Conservation (phyloP, 345 rosid genomes). For the Arabis alpina region DNA sequence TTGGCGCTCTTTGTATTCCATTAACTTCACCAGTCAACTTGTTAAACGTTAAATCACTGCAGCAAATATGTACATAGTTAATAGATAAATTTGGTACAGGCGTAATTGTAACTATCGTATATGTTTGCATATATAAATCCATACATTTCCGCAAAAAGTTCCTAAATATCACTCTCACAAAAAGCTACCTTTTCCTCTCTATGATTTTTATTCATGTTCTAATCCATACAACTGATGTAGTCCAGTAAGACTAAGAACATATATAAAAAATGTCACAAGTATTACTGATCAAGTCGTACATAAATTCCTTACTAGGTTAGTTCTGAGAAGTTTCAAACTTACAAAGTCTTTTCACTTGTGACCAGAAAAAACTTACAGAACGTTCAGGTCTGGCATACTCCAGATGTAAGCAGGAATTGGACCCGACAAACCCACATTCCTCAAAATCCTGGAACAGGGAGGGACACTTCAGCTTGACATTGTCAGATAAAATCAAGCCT, state of each 20-base stretch:
- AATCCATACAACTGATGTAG: too few species aligned
- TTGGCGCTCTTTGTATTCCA: not conserved
- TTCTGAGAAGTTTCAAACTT: not conserved
- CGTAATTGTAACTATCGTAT: not conserved
- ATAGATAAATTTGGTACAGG: too few species aligned
- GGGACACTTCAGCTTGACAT: not conserved
- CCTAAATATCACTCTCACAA: not conserved
- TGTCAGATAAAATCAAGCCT: not conserved
- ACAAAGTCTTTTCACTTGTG: not conserved
- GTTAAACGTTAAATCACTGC: constrained; percentile 42
- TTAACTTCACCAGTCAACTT: constrained; percentile 34
- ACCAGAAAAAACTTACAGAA: constrained; percentile 26
- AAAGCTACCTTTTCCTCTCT: too few species aligned
- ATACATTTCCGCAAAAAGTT: not conserved
- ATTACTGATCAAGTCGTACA: too few species aligned
- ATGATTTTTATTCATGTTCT: too few species aligned
- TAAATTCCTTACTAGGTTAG: too few species aligned
- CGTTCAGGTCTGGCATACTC: not conserved
- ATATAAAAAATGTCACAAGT: too few species aligned
- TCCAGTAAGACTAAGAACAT: too few species aligned
- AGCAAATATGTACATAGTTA: not conserved
- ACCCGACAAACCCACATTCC: constrained; percentile 40
- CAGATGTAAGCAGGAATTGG: constrained; percentile 40
- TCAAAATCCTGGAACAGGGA: constrained; percentile 27
- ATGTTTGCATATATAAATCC: not conserved